A percentile compares a stretch with the other conserved stretches of the same genome.
These are phyloP conservation scores for Ogataea paradorogensis DNA, from an alignment of 805 yeast species.

Conservation along the genomic window DNA sequence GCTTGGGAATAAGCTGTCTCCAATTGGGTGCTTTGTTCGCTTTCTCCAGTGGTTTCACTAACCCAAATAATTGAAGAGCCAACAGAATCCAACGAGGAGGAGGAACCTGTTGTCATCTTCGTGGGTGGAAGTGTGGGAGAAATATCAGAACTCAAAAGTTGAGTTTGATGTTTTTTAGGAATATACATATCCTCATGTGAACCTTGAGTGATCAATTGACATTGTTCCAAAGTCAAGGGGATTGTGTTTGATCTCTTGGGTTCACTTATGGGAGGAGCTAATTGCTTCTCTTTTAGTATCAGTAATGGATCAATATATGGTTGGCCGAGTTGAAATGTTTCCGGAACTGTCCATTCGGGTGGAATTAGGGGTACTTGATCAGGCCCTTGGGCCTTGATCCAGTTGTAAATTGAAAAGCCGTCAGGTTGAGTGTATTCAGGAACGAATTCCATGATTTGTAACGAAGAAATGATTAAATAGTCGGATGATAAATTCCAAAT, in stretches of 20 bases:
- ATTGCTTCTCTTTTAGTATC: slow-evolving; percentile 7
- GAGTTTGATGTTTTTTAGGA: not conserved
- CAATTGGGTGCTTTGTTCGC: not conserved
- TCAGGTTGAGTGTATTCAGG: slow-evolving; percentile 8
- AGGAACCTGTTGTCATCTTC: not conserved
- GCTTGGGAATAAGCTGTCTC: not conserved
- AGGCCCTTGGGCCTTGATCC: not conserved
- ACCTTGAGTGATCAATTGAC: not conserved
- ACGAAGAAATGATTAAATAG: not conserved
- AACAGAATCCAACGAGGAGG: not conserved
- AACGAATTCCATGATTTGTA: slow-evolving; percentile 12
- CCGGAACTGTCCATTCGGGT: not conserved
- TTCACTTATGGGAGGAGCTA: not conserved
- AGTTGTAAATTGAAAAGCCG: not conserved
- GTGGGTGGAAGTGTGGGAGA: not conserved
- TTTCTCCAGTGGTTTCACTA: too few species aligned
- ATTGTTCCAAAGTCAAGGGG: not conserved
- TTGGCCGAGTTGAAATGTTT: not conserved
- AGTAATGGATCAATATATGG: slow-evolving; percentile 9
- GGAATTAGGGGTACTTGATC: not conserved
- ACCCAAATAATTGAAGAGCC: not conserved
- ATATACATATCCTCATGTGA: not conserved
- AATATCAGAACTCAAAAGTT: not conserved
- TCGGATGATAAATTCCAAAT: not conserved
- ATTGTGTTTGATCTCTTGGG: not conserved